These are phyloP conservation scores for Secale cereale DNA, from an alignment of 176 grass and related monocot genomes.

Conservation along the genomic window DNA sequence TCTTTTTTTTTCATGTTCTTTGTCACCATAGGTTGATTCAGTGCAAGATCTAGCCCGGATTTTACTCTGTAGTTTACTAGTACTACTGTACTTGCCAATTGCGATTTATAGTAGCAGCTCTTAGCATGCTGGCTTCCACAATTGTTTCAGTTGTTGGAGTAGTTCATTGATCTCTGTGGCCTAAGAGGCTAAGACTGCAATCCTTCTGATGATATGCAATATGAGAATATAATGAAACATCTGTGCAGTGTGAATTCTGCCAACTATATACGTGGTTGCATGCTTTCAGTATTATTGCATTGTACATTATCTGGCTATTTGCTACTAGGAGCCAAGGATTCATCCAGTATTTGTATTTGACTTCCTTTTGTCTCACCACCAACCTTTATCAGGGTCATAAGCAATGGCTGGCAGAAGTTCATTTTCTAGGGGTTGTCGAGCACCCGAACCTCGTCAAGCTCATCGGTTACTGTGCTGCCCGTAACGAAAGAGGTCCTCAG, in stretches of 20 bases:
- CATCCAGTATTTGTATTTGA: not conserved
- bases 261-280: not conserved
- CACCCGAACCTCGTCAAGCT: slow-evolving; percentile 69
- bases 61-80: not conserved
- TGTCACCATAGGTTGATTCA: not conserved
- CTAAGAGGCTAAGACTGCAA: not conserved
- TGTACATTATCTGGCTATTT: not conserved
- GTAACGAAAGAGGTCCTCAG: slow-evolving; percentile 48
- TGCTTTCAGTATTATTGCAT: not conserved
- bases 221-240: not conserved
- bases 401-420: slow-evolving; percentile 77
- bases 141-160: not conserved
- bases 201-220: not conserved
- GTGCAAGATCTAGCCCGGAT: not conserved
- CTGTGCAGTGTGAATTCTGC: not conserved
- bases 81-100: not conserved
- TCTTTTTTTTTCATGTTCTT: not conserved
- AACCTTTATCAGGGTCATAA: slow-evolving; percentile 58
- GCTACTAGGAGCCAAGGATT: not conserved
- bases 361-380: not conserved
- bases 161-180: not conserved
- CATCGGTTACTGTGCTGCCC: slow-evolving; percentile 56
- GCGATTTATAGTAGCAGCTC: not conserved
- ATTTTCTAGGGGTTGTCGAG: slow-evolving; percentile 68
- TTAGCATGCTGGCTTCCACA: not conserved